Evolutionary conservation across 1,139 yeast species (phyloP).

Genomic region (Suhomyces ambrosiae): DNA sequence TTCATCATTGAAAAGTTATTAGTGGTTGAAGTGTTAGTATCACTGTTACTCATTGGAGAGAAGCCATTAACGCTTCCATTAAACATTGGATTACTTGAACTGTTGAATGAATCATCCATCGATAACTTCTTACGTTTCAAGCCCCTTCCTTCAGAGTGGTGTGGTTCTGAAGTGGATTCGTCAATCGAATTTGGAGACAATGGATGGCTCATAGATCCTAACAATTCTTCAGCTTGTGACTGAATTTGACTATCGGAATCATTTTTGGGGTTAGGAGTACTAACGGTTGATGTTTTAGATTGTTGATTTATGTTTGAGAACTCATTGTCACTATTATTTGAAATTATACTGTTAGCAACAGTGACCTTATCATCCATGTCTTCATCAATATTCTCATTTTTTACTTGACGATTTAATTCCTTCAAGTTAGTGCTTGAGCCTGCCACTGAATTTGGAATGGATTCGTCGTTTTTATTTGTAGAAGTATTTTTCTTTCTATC

Average conservation of each 20-base stretch:
- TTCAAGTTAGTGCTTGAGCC: conserved; percentile 26
- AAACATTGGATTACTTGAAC: conserved; percentile 45
- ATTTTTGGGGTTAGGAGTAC: conserved; percentile 2
- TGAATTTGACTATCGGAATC: conserved; percentile 6
- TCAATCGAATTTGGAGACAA: conserved; percentile 67
- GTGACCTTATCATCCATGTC: conserved; percentile 6
- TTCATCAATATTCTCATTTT: conserved; percentile 7
- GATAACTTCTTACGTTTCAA: conserved; percentile 47
- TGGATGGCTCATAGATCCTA: conserved; percentile 28
- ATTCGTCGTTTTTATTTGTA: conserved; percentile 15
- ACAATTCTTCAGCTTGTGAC: conserved; percentile 7
- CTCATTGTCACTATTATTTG: conserved; percentile 16
- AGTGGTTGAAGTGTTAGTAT: conserved; percentile 43
- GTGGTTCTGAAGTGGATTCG: conserved; percentile 65
- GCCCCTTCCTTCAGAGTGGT: conserved; percentile 44
- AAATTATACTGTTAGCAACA: conserved; percentile 9
- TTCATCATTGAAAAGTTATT: conserved; percentile 17
- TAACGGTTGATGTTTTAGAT: conserved; percentile 1
- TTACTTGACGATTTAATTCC: conserved; percentile 11
- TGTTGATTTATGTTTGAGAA: conserved; percentile 1
- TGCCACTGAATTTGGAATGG: conserved; percentile 25
- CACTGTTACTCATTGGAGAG: conserved; percentile 50
- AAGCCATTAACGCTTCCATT: conserved; percentile 46
- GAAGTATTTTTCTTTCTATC: conserved; percentile 76
- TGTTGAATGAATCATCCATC: conserved; percentile 45